phyloP scores from a whole-genome alignment of 73 alveolate genomes.

The Breviolum minutum region DNA sequence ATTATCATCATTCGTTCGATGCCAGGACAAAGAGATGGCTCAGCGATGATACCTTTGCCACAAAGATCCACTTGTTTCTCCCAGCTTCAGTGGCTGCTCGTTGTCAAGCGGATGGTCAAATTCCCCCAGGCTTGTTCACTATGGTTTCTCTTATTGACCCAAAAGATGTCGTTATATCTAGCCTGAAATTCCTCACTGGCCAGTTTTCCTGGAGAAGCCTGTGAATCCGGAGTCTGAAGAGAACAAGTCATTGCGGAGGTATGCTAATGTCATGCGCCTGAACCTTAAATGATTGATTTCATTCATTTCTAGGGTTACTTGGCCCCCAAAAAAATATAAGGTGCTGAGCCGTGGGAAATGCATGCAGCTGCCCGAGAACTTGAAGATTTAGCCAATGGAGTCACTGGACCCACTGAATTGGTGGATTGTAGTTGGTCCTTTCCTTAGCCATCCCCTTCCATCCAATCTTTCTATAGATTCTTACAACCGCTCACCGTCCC shows the following conservation, averaged over 20 bases:
- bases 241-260: neutral
- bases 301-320: neutral
- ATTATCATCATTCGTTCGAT: neutral
- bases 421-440: neutral
- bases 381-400: neutral
- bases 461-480: neutral
- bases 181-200: no score
- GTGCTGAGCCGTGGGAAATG: neutral
- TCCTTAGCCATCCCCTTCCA: neutral
- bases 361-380: neutral
- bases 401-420: neutral
- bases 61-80: neutral
- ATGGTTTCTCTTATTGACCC: neutral
- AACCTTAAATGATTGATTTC: neutral
- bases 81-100: neutral
- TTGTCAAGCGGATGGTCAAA: neutral
- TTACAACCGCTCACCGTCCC: neutral
- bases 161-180: neutral
- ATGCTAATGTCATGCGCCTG: neutral
- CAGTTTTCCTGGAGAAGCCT: neutral
- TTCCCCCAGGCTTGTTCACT: neutral
- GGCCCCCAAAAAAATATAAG: no score
- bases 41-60: neutral
- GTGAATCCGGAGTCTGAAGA: neutral
- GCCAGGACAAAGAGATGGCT: neutral